These are phyloP conservation scores for Penicillium paneum DNA, from an alignment of 2,329 filamentous ascomycete genomes.

Conservation along the genomic window DNA sequence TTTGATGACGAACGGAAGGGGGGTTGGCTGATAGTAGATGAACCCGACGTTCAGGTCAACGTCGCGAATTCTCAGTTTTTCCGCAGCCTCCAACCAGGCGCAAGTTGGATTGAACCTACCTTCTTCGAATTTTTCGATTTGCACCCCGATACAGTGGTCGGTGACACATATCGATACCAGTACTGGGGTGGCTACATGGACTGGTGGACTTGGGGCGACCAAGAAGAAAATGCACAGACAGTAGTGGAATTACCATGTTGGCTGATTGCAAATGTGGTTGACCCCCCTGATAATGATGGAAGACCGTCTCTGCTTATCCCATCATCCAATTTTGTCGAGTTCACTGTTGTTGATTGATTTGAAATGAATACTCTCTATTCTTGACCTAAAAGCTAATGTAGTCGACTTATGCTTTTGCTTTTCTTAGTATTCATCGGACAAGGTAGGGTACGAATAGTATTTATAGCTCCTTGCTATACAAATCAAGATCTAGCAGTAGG, in stretches of 20 bases:
- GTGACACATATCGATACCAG: constrained; percentile 7
- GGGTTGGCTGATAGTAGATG: constrained; percentile 2
- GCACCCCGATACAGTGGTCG: constrained; percentile 4
- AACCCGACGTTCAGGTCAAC: constrained; percentile 6
- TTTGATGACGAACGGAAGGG: no score
- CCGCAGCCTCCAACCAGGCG: not conserved
- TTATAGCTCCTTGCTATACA: no score
- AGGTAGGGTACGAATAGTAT: no score
- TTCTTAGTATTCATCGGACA: no score
- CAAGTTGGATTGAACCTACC: not conserved
- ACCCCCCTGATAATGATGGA: constrained; percentile 8
- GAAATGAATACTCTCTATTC: no score
- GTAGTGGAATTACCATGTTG: constrained; percentile 8
- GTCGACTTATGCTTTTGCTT: no score
- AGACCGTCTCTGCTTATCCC: constrained; percentile 3
- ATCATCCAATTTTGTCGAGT: constrained; percentile 5
- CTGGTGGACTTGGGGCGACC: constrained; percentile 7
- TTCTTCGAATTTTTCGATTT: not conserved
- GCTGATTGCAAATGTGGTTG: constrained; percentile 4
- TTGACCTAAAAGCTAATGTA: no score
- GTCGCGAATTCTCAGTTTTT: not conserved
- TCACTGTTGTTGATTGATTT: constrained; percentile 5
- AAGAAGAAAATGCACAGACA: constrained; percentile 5
- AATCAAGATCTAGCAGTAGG: no score
- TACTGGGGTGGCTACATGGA: constrained; percentile 6